Evolutionary conservation across 2,329 filamentous ascomycete species (phyloP).

Genomic region (Trichoderma asperellum): DNA sequence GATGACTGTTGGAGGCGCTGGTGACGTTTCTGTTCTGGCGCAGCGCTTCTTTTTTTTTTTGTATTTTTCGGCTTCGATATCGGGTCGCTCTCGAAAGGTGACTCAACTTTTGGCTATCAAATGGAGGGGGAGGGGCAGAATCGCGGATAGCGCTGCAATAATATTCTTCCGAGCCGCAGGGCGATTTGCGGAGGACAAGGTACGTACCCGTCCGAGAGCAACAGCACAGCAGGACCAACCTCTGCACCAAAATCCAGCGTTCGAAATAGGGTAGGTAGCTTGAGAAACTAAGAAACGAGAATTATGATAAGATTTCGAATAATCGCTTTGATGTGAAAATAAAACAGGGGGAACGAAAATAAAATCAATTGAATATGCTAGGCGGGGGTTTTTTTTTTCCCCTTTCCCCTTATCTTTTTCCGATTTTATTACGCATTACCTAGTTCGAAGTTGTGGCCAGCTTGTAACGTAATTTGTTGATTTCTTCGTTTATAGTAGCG

Average conservation of each 20-base stretch:
- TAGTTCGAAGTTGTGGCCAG: too few species aligned
- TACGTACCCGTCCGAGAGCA: neutral
- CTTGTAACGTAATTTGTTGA: too few species aligned
- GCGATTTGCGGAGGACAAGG: slow-evolving; percentile 15
- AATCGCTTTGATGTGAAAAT: neutral
- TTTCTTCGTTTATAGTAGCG: too few species aligned
- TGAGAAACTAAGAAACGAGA: neutral
- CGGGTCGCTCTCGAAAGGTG: slow-evolving; percentile 14
- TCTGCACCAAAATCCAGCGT: neutral
- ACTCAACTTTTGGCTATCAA: slow-evolving; percentile 24
- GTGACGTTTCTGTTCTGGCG: slow-evolving; percentile 9
- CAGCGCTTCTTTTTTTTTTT: slow-evolving; percentile 1
- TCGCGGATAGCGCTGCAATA: slow-evolving; percentile 21
- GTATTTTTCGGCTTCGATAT: slow-evolving; percentile 8
- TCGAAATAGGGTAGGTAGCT: neutral
- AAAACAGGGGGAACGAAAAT: neutral
- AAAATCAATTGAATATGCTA: neutral
- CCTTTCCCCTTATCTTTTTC: too few species aligned
- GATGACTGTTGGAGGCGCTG: neutral
- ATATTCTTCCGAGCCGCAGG: slow-evolving; percentile 26
- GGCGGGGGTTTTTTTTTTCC: too few species aligned
- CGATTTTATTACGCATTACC: too few species aligned
- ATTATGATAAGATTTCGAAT: neutral
- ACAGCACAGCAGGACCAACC: too few species aligned
- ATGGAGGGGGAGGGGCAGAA: slow-evolving; percentile 31